Percentiles rank a stretch among this genome's conserved stretches.
Conservation (phyloP, 2,329 filamentous ascomycete genomes). For the Claviceps arundinis region DNA sequence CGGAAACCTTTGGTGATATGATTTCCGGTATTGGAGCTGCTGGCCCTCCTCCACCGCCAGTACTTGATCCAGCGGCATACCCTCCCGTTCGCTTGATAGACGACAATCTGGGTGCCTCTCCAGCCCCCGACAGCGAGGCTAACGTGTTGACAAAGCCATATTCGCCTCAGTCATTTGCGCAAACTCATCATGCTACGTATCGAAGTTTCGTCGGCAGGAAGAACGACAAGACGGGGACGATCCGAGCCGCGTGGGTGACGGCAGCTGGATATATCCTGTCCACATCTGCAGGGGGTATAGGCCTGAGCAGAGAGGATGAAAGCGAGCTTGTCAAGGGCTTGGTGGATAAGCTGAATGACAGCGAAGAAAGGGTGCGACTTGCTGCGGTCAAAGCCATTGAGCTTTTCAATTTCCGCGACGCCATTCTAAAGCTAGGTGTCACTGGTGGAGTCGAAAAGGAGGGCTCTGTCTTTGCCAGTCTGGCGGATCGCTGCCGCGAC, state of each 20-base stretch:
- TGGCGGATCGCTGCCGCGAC: slow-evolving; percentile 83
- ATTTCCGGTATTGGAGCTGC: slow-evolving; percentile 86
- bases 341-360: slow-evolving; percentile 70
- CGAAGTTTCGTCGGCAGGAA: slow-evolving; percentile 72
- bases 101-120: slow-evolving; percentile 29
- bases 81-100: slow-evolving; percentile 58
- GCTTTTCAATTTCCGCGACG: slow-evolving; percentile 64
- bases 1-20: slow-evolving; percentile 90
- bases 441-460: slow-evolving; percentile 62
- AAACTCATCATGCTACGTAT: slow-evolving; percentile 67
- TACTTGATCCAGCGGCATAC: slow-evolving; percentile 70
- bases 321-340: slow-evolving; percentile 58
- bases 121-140: slow-evolving; percentile 26
- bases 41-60: slow-evolving; percentile 60
- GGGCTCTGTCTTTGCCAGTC: slow-evolving; percentile 64
- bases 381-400: slow-evolving; percentile 79
- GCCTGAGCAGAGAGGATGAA: slow-evolving; percentile 74
- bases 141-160: slow-evolving; percentile 68
- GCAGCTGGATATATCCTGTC: slow-evolving; percentile 73
- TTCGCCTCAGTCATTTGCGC: slow-evolving; percentile 79
- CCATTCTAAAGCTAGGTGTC: slow-evolving; percentile 68
- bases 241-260: slow-evolving; percentile 77
- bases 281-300: slow-evolving; percentile 85
- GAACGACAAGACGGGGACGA: slow-evolving; percentile 72
- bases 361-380: slow-evolving; percentile 80